Evolutionary conservation across 2,329 filamentous ascomycete species (phyloP).

Genomic region (Trichoderma koningii): DNA sequence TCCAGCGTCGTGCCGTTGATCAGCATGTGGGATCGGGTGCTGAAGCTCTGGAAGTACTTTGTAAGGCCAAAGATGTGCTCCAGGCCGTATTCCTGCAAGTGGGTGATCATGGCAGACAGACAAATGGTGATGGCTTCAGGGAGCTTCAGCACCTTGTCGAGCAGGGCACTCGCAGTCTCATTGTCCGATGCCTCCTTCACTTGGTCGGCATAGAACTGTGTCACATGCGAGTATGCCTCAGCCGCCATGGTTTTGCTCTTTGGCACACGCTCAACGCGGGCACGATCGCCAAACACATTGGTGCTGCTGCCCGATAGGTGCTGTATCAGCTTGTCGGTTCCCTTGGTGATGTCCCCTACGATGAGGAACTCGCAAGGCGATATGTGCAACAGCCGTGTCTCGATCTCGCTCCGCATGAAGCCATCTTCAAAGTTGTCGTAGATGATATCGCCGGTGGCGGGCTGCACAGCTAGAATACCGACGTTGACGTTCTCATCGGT

Average conservation of each 20-base stretch:
- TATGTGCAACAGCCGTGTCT: conserved; percentile 92
- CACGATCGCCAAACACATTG: conserved; percentile 89
- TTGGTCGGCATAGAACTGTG: conserved; percentile 88
- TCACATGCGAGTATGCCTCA: conserved; percentile 84
- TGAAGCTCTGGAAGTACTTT: conserved; percentile 96
- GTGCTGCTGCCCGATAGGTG: conserved; percentile 87
- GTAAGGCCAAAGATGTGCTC: conserved; percentile 96
- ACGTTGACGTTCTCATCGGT: conserved; percentile 93
- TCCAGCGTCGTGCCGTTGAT: conserved; percentile 93
- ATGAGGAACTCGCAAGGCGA: conserved; percentile 94
- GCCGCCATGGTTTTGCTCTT: conserved; percentile 80
- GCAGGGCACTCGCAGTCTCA: conserved; percentile 62
- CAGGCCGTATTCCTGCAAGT: conserved; percentile 87
- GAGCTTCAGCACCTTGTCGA: conserved; percentile 84
- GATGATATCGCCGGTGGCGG: conserved; percentile 91
- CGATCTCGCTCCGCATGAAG: conserved; percentile 95
- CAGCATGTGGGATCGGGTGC: conserved; percentile 90
- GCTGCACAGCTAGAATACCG: conserved; percentile 90
- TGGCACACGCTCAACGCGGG: conserved; percentile 77
- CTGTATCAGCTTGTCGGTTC: conserved; percentile 87
- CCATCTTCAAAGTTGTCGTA: conserved; percentile 96
- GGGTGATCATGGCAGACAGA: conserved; percentile 93
- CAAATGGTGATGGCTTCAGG: conserved; percentile 87
- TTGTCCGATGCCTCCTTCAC: conserved; percentile 63
- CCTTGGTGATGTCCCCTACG: conserved; percentile 84